These are phyloP conservation scores for Populus trichocarpa DNA, from an alignment of 441 rosid genomes.

Conservation along the genomic window DNA sequence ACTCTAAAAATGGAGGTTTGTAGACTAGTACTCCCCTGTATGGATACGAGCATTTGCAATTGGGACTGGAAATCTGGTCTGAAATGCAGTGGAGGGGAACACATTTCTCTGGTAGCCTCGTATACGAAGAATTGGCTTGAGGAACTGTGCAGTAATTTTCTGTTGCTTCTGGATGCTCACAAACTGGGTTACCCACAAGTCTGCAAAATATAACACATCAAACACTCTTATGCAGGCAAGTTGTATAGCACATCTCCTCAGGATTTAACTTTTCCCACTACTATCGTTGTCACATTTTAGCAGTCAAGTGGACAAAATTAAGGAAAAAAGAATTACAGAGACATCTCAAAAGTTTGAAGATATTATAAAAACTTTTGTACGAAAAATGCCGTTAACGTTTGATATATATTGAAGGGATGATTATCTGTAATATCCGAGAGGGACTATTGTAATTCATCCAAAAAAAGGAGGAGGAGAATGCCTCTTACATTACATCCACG, in stretches of 20 bases:
- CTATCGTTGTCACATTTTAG: background rate
- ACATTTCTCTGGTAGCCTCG: background rate
- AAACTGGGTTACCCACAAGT: slow-evolving; percentile 54
- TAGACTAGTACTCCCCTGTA: slow-evolving; percentile 51
- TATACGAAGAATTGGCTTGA: background rate
- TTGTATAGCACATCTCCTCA: background rate
- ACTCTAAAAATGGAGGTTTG: slow-evolving; percentile 58
- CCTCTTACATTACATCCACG: slow-evolving; percentile 40
- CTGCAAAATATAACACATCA: slow-evolving; percentile 28
- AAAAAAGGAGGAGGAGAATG: background rate
- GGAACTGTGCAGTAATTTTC: slow-evolving; percentile 32
- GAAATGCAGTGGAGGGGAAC: slow-evolving; percentile 35
- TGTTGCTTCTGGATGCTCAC: slow-evolving; percentile 30
- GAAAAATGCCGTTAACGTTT: no score
- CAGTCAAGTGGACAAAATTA: no score
- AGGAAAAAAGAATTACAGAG: no score
- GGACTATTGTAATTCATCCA: no score
- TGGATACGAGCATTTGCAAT: slow-evolving; percentile 32
- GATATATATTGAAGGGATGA: no score
- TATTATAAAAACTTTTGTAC: no score
- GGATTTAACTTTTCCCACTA: background rate
- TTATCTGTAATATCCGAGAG: no score
- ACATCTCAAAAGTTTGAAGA: no score
- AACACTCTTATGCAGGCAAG: background rate
- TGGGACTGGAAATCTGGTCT: slow-evolving; percentile 44